Evolutionary conservation across 148 eudicot species (phyloP).

Genomic region (Tetragonia tetragonoides): DNA sequence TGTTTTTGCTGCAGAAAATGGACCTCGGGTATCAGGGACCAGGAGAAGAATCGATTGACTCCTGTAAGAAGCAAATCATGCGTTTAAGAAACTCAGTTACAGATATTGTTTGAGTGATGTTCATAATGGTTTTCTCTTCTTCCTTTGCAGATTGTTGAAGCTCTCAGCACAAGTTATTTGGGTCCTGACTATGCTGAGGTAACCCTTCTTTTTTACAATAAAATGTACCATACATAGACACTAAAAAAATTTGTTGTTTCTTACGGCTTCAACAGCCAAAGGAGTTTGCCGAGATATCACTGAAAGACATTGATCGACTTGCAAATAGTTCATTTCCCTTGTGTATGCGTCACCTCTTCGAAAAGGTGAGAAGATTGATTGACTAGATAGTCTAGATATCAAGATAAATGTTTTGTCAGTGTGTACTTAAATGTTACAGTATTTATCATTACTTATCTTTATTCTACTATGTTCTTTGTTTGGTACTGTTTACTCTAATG

Average conservation of each 20-base stretch:
- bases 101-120: neutral
- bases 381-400: neutral
- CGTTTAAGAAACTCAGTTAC: neutral
- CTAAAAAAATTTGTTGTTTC: neutral
- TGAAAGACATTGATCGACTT: constrained; percentile 76
- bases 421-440: neutral
- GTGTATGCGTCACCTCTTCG: constrained; percentile 94
- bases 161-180: constrained; percentile 74
- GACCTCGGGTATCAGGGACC: constrained; percentile 75
- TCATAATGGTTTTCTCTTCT: constrained; percentile 8
- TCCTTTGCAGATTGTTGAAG: constrained; percentile 73
- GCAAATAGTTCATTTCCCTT: constrained; percentile 87
- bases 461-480: neutral
- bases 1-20: constrained; percentile 61
- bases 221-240: neutral
- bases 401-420: neutral
- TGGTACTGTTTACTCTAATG: constrained; percentile 4
- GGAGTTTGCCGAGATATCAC: constrained; percentile 69
- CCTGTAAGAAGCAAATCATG: constrained; percentile 62
- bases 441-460: neutral
- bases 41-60: constrained; percentile 78
- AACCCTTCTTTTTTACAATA: constrained; percentile 11
- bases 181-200: constrained; percentile 96
- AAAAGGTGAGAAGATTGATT: constrained; percentile 47
- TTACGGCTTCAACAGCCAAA: constrained; percentile 52